A percentile compares a stretch with the other conserved stretches of the same genome.
Evolutionary conservation across 148 eudicot genomes (phyloP).

Genomic region (Diospyros kaki): DNA sequence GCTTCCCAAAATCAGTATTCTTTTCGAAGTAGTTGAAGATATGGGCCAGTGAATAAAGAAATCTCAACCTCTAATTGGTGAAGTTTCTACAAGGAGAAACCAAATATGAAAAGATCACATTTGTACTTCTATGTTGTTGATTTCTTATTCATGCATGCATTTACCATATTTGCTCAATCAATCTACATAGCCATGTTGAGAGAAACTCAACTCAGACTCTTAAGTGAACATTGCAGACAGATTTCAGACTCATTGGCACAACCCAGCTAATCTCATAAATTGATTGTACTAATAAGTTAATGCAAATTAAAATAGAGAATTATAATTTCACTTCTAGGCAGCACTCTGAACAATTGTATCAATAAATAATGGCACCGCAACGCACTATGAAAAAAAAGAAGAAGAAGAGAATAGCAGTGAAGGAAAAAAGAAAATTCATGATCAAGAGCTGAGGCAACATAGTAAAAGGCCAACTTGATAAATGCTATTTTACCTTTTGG

Average conservation of each 20-base stretch:
- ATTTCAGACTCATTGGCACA: not conserved
- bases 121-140: not conserved
- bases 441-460: too few relatives aligned
- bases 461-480: not conserved
- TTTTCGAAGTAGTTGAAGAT: not conserved
- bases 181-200: too few relatives aligned
- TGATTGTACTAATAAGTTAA: not conserved
- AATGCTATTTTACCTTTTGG: slow-evolving; percentile 23
- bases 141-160: too few relatives aligned
- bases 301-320: not conserved
- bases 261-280: not conserved
- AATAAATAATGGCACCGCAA: not conserved
- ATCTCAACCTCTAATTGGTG: not conserved
- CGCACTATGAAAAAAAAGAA: not conserved
- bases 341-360: too few relatives aligned
- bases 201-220: not conserved
- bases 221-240: not conserved
- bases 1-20: slow-evolving; percentile 1
- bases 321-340: too few relatives aligned
- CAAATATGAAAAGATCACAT: not conserved
- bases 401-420: not conserved
- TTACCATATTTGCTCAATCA: too few relatives aligned
- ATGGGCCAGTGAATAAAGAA: too few relatives aligned
- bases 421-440: not conserved
- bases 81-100: not conserved